A percentile compares a stretch with the other conserved stretches of the same genome.
phyloP scores from a whole-genome alignment of 2,329 filamentous ascomycete genomes.

The Aspergillus sp. region DNA sequence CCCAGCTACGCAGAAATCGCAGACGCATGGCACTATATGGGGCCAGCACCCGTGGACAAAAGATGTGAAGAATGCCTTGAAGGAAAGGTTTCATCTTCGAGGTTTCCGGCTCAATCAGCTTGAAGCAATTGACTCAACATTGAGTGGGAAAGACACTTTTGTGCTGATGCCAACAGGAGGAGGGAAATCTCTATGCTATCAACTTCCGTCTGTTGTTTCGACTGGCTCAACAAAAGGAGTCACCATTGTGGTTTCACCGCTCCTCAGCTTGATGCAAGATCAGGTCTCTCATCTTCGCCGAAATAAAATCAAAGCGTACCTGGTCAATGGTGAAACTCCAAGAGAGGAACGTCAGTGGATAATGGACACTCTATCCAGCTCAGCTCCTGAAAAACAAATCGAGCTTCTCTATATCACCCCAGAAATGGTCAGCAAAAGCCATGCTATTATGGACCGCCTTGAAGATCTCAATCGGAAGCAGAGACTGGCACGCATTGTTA shows the following conservation, averaged over 20 bases:
- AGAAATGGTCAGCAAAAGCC: conserved; percentile 89
- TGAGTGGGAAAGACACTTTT: conserved; percentile 85
- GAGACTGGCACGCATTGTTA: conserved; percentile 85
- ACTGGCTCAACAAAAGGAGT: conserved; percentile 79
- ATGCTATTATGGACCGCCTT: conserved; percentile 65
- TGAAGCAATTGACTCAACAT: conserved; percentile 91
- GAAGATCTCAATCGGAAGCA: conserved; percentile 65
- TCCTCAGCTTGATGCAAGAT: conserved; percentile 96
- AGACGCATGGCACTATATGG: conserved; percentile 40
- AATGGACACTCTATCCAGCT: conserved; percentile 61
- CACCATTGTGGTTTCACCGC: conserved; percentile 89
- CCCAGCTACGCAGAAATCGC: conserved; percentile 33
- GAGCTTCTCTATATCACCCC: conserved; percentile 94
- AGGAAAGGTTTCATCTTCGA: conserved; percentile 77
- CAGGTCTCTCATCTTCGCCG: conserved; percentile 80
- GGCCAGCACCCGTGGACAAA: conserved; percentile 76
- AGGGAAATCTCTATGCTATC: conserved; percentile 95
- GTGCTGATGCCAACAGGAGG: conserved; percentile 97
- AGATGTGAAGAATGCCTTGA: conserved; percentile 78
- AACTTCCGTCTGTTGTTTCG: conserved; percentile 81
- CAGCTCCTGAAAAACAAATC: conserved; percentile 70
- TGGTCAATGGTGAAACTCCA: conserved; percentile 76
- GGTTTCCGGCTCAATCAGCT: conserved; percentile 90
- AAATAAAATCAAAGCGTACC: conserved; percentile 73
- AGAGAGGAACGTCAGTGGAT: conserved; percentile 64